Percentiles rank a stretch among this genome's conserved stretches.
Evolutionary conservation across 345 rosid genomes (phyloP).

Genomic region (Excoecaria agallocha): DNA sequence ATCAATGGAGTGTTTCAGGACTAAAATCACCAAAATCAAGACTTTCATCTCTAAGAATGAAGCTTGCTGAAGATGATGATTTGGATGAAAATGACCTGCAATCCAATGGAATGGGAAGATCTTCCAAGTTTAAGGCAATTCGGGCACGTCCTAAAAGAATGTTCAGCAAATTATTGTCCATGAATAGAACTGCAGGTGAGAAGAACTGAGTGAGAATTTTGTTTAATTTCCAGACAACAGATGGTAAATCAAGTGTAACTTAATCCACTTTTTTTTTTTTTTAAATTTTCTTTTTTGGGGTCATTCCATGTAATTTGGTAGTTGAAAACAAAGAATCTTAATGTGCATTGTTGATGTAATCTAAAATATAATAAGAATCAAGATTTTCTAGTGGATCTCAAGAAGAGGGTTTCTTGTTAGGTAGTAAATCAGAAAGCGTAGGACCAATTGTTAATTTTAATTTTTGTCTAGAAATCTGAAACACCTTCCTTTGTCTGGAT

Average conservation of each 20-base stretch:
- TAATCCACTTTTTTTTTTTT: conserved; percentile 18
- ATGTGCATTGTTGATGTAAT: conserved; percentile 49
- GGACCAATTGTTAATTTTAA: conserved; percentile 16
- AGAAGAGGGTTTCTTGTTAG: neutral
- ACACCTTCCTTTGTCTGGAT: conserved; percentile 33
- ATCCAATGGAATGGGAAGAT: conserved; percentile 57
- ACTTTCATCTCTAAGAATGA: conserved; percentile 73
- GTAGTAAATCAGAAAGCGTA: conserved; percentile 16
- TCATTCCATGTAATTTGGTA: conserved; percentile 32
- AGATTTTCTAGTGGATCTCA: conserved; percentile 25
- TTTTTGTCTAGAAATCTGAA: conserved; percentile 28
- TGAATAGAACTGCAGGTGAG: conserved; percentile 42
- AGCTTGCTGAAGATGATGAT: conserved; percentile 74
- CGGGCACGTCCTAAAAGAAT: conserved; percentile 47
- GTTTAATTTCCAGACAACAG: conserved; percentile 19
- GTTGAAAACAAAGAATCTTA: conserved; percentile 32
- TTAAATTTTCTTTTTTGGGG: conserved; percentile 1
- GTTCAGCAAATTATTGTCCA: conserved; percentile 46
- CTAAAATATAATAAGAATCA: conserved; percentile 32
- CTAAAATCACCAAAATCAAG: conserved; percentile 73
- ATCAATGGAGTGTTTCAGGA: conserved; percentile 94
- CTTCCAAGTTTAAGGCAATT: conserved; percentile 63
- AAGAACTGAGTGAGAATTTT: conserved; percentile 43
- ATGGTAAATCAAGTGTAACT: conserved; percentile 37
- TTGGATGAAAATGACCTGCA: conserved; percentile 54